Conservation (phyloP, 225 moss, liverwort and hornwort genomes). For the Asterella californica region DNA sequence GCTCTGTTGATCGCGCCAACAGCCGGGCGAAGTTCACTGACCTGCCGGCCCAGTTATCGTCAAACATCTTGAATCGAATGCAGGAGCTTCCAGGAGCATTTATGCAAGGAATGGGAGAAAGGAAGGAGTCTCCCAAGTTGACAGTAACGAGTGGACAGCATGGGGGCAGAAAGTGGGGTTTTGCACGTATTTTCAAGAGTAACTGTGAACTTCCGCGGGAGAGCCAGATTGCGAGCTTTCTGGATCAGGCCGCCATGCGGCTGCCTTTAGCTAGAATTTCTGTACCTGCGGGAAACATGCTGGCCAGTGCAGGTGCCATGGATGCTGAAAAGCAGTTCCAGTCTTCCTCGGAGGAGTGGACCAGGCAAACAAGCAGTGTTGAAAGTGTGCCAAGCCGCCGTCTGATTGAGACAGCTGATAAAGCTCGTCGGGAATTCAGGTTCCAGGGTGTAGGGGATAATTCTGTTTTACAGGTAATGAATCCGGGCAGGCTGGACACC, state of each 20-base stretch:
- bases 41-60: slow-evolving; percentile 2
- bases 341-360: slow-evolving; percentile 19
- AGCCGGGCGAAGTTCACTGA: not conserved
- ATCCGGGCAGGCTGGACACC: not conserved
- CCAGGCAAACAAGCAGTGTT: not conserved
- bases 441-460: slow-evolving; percentile 45
- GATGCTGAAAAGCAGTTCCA: slow-evolving; percentile 6
- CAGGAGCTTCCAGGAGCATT: not conserved
- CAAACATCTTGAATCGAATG: not conserved
- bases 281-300: not conserved
- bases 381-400: slow-evolving; percentile 16
- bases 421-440: slow-evolving; percentile 60
- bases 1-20: not conserved
- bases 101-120: not conserved
- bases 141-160: not conserved
- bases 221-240: not conserved
- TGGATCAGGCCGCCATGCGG: slow-evolving; percentile 9
- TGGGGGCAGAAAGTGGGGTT: not conserved
- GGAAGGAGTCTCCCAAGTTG: not conserved
- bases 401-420: slow-evolving; percentile 91
- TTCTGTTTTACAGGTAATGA: slow-evolving; percentile 55
- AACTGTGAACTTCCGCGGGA: not conserved
- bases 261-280: slow-evolving; percentile 21
- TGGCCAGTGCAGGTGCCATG: slow-evolving; percentile 2
- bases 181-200: not conserved